These are phyloP conservation scores for Xylaria intraflava DNA, from an alignment of 495 filamentous ascomycete genomes.

Conservation along the genomic window DNA sequence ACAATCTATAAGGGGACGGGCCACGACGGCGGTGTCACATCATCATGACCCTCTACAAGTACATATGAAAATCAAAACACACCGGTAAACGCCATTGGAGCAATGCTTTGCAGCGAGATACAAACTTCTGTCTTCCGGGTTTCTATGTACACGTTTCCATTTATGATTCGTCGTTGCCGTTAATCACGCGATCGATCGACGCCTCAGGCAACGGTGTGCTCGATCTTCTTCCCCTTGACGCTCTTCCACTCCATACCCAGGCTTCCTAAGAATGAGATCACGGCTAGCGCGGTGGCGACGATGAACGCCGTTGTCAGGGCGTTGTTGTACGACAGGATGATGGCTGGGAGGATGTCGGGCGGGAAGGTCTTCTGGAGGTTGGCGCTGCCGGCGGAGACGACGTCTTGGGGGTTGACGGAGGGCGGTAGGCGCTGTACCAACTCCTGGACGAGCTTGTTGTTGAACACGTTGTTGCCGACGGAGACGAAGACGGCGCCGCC, in stretches of 20 bases:
- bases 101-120: too few species aligned
- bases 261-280: constrained; percentile 53
- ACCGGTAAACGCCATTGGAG: too few species aligned
- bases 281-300: constrained; percentile 58
- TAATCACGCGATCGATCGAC: too few species aligned
- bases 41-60: too few species aligned
- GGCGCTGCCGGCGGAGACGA: background rate
- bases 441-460: constrained; percentile 56
- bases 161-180: too few species aligned
- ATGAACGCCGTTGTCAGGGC: constrained; percentile 63
- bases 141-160: too few species aligned
- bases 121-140: too few species aligned
- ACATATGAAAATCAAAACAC: too few species aligned
- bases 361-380: constrained; percentile 49
- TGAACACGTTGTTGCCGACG: constrained; percentile 69
- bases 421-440: constrained; percentile 46
- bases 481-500: constrained; percentile 65
- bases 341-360: constrained; percentile 39
- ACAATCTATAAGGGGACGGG: too few species aligned
- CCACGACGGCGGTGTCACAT: too few species aligned
- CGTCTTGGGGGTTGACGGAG: background rate
- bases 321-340: constrained; percentile 64
- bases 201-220: too few species aligned
- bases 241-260: constrained; percentile 67
- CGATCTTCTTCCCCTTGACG: too few species aligned